Evolutionary conservation across 192 early-diverging fungal species (phyloP), one percentile per base, ranked within the genome.

Genomic region (Linnemannia elongata): DNA sequence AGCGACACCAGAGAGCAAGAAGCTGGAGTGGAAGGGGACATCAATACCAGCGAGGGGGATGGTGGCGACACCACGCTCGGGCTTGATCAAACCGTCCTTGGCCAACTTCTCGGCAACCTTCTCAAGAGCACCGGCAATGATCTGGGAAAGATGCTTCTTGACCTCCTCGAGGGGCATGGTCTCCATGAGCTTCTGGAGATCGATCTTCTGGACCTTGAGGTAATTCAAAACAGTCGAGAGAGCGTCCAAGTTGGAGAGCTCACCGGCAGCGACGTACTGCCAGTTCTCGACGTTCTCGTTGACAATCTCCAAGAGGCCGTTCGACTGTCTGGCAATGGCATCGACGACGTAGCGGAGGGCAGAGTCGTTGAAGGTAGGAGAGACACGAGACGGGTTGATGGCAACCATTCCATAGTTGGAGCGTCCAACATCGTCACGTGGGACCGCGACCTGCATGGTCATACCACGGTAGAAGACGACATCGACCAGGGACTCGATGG

Each of bases 221-320:
- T 95, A 95, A 91, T 99, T 97, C 69, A 99, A 89, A 71, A 97
- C 94, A 73, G 91, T 91, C 33, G 96, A 93, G 75, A 98, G 92
- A 30, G 93, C 92, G 68, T 98, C 96, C 68, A 98, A 89, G 88
- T 94, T 94, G 76, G 92, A 89, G 76, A 97, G 89, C 75, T 96
- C 94, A 89, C 97, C 97, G 74, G 97, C 96, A 81, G 96, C 94
- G 18, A 98, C 97, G 79, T 98, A 98, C 89, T 98, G 97, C 93
- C 96, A 95, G 92, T 97, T 97, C 88, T 97, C 97, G 71, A 99
- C 97, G 90, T 99, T 99, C 94, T 94, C 97, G 90, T 99, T 99
- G 88, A 99, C 97, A 81, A 98, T 97, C 82, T 99, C 98, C 77
- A 98, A 88, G 27, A 98, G 90, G 57, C 94, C 94, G 75, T 93